phyloP scores from a whole-genome alignment of 495 filamentous ascomycete species.

The Usnea hakonensis region DNA sequence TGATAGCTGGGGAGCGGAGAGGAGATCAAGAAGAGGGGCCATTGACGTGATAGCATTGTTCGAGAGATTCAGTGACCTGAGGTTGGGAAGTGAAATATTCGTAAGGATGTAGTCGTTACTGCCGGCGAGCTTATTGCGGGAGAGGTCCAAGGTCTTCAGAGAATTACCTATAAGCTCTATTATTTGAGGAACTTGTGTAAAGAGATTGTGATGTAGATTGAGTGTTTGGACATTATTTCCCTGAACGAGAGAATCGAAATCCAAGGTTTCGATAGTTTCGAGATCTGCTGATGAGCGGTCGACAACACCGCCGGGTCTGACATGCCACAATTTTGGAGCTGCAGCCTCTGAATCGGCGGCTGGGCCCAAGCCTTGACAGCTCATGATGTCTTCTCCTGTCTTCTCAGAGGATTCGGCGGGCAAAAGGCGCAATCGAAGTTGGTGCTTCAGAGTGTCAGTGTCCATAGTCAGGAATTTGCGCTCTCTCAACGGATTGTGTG shows the following conservation, averaged over 20 bases:
- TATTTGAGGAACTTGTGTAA: slow-evolving; percentile 60
- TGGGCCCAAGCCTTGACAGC: slow-evolving; percentile 35
- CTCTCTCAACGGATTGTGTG: slow-evolving; percentile 80
- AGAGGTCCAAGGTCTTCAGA: slow-evolving; percentile 67
- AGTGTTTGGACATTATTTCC: slow-evolving; percentile 46
- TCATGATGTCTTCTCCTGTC: slow-evolving; percentile 24
- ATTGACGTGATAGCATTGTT: slow-evolving; percentile 61
- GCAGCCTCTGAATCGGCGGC: background rate
- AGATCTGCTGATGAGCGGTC: slow-evolving; percentile 63
- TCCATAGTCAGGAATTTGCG: slow-evolving; percentile 73
- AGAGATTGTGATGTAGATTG: slow-evolving; percentile 67
- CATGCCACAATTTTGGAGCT: slow-evolving; percentile 41
- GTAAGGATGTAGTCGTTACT: slow-evolving; percentile 52
- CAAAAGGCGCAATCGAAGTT: slow-evolving; percentile 61
- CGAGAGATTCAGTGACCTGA: slow-evolving; percentile 67
- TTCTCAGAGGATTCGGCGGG: slow-evolving; percentile 41
- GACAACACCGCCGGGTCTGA: slow-evolving; percentile 63
- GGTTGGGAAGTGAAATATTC: slow-evolving; percentile 57
- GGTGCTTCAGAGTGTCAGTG: slow-evolving; percentile 73
- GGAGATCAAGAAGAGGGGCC: slow-evolving; percentile 49
- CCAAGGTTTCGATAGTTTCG: slow-evolving; percentile 38
- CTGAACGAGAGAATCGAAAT: slow-evolving; percentile 38
- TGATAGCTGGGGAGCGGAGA: slow-evolving; percentile 63
- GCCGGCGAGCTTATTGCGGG: slow-evolving; percentile 65
- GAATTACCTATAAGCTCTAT: slow-evolving; percentile 58